Evolutionary conservation across 192 early-diverging fungal genomes (phyloP), one percentile per base, ranked within the genome.

Genomic region (Geosiphon pyriformis): DNA sequence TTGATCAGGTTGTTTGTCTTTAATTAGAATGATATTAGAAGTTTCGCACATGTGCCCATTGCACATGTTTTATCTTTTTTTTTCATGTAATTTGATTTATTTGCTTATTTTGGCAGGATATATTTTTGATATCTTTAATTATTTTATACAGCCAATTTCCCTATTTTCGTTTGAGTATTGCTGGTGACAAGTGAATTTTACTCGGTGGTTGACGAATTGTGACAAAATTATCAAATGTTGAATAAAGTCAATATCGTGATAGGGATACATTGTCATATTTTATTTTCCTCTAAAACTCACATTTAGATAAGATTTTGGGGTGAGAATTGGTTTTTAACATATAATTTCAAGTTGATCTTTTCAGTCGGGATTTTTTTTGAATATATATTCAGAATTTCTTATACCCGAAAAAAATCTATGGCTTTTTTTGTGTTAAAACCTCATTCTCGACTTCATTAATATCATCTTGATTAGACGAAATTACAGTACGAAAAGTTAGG

Each of bases 401-500:
- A 42, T 42, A 42, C 37, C 37, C 37, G 37, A 42, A 42, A 42
- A 42, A 10, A 6, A 42, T 42, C 7, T 10, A 10, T 42, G 7
- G 37, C 37, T 42, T 42, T 42, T 10, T 42, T 42, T 42, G 15
- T 42, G 6, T 42, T 15, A 42, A 10, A 10, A 42, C 37, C 37
- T 10, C 37, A 10, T 15, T 42, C 37, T 10, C 37, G 6, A 6
- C 37, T 42, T 42, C 15, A 42, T 42, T 15, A 10, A 10, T 42
- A 42, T 42, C 37, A 42, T 42, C 15, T 10, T 42, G 6, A 42
- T 42, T 42, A 42, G 6, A 42, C 6, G 6, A 6, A 10, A 23
- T 55, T 27, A 55, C 1, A 12, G 35, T 58, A 20, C 65, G 55
- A 46, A 67, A 87, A 0, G 88, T 90, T 32, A 87, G 76, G 18